phyloP scores from a whole-genome alignment of 2,329 filamentous ascomycete genomes.

The Orbilia javanica region DNA sequence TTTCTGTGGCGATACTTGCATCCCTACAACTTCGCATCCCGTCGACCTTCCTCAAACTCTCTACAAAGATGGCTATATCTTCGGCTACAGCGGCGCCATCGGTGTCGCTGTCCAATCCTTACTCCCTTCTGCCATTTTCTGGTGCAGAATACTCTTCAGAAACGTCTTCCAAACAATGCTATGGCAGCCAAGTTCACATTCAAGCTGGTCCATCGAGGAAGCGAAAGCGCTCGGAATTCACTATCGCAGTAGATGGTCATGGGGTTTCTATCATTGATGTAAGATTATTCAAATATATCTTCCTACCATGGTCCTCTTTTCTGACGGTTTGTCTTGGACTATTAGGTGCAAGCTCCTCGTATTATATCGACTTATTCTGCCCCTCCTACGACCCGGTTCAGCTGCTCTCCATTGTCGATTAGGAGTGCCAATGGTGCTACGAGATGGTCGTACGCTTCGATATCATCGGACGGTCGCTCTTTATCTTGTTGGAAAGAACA shows the following conservation, averaged over 20 bases:
- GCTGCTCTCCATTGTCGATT: conserved; percentile 47
- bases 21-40: conserved; percentile 16
- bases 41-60: conserved; percentile 10
- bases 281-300: not conserved
- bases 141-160: conserved; percentile 39
- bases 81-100: conserved; percentile 48
- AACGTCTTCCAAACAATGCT: conserved; percentile 33
- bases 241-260: conserved; percentile 55
- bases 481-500: conserved; percentile 55
- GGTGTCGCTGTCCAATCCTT: conserved; percentile 58
- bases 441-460: conserved; percentile 55
- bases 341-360: conserved; percentile 54
- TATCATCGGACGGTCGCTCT: conserved; percentile 41
- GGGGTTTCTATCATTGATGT: conserved; percentile 52
- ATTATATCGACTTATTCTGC: conserved; percentile 56
- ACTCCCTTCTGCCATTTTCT: conserved; percentile 49
- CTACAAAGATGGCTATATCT: conserved; percentile 54
- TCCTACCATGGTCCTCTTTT: not conserved
- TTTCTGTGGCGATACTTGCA: conserved; percentile 17
- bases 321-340: not conserved
- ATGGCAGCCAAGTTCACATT: conserved; percentile 48
- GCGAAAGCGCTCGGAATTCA: conserved; percentile 55
- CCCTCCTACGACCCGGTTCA: conserved; percentile 55
- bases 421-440: conserved; percentile 47
- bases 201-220: conserved; percentile 49